Conservation (phyloP, 23 red algal species). For the Gracilaria vermiculophylla region DNA sequence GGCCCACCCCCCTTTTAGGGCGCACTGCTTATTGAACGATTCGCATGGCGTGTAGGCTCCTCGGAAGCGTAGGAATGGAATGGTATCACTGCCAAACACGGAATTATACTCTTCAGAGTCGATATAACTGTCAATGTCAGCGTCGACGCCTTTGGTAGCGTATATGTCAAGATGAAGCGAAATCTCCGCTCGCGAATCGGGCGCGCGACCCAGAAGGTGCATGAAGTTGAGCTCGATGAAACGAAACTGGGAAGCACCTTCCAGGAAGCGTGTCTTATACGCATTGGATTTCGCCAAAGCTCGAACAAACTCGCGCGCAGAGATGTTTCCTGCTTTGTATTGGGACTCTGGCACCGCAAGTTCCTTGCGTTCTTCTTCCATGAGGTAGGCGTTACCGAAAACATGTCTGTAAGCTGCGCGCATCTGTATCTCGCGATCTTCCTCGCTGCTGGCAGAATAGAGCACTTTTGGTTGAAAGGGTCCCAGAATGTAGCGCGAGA, state of each 20-base stretch:
- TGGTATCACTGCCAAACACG: conserved; percentile 70
- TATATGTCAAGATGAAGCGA: conserved; percentile 40
- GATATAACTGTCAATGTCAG: conserved; percentile 77
- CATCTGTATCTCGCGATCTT: conserved; percentile 46
- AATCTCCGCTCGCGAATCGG: conserved; percentile 66
- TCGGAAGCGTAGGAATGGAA: conserved; percentile 77
- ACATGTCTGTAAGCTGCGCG: conserved; percentile 68
- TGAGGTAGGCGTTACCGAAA: conserved; percentile 80
- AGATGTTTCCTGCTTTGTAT: conserved; percentile 64
- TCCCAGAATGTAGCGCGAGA: conserved; percentile 72
- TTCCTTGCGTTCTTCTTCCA: conserved; percentile 79
- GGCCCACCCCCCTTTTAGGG: conserved; percentile 73
- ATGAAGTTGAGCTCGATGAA: conserved; percentile 82
- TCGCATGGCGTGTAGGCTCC: conserved; percentile 78
- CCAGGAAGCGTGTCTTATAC: conserved; percentile 79
- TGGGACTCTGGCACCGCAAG: conserved; percentile 61
- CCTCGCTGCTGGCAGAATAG: conserved; percentile 8
- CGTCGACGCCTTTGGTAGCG: conserved; percentile 60
- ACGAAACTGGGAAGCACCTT: conserved; percentile 68
- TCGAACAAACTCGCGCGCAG: conserved; percentile 70
- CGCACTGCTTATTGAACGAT: conserved; percentile 78
- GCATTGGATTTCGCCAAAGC: conserved; percentile 67
- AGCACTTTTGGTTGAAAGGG: conserved; percentile 50
- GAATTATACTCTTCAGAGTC: conserved; percentile 75
- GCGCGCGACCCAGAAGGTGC: conserved; percentile 80